Conservation (phyloP, 768 basidiomycete species). For the Macrolepiota dolichaula region DNA sequence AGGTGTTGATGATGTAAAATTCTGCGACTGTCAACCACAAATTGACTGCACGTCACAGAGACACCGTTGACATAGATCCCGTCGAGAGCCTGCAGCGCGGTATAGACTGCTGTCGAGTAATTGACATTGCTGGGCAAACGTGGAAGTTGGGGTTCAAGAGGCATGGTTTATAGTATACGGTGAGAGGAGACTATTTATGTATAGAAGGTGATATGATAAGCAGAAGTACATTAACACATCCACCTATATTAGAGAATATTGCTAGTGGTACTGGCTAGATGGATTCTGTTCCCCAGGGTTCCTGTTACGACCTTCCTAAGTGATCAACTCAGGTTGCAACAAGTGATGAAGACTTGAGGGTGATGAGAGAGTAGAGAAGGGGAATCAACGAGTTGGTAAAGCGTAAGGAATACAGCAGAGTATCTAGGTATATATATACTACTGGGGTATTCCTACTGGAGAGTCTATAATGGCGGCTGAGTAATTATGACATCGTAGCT, state of each 20-base stretch:
- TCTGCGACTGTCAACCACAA: not conserved
- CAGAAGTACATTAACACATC: not conserved
- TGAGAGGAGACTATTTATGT: not conserved
- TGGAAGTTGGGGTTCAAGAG: not conserved
- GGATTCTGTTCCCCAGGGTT: not conserved
- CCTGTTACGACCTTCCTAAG: too few species aligned
- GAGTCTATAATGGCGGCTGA: too few species aligned
- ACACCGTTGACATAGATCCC: not conserved
- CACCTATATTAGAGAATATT: not conserved
- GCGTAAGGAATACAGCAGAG: too few species aligned
- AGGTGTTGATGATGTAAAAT: not conserved
- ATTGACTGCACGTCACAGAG: not conserved
- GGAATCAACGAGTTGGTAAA: too few species aligned
- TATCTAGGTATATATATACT: too few species aligned
- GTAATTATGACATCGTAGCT: too few species aligned
- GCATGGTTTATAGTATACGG: not conserved
- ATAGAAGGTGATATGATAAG: not conserved
- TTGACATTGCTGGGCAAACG: not conserved
- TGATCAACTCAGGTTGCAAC: too few species aligned
- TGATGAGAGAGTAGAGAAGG: too few species aligned
- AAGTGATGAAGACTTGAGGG: too few species aligned
- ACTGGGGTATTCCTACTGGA: too few species aligned
- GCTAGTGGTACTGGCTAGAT: not conserved
- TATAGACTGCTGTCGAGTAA: not conserved
- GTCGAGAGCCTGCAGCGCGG: not conserved